Conservation (phyloP, 805 yeast species). For the Kluyveromyces dobzhanskii region DNA sequence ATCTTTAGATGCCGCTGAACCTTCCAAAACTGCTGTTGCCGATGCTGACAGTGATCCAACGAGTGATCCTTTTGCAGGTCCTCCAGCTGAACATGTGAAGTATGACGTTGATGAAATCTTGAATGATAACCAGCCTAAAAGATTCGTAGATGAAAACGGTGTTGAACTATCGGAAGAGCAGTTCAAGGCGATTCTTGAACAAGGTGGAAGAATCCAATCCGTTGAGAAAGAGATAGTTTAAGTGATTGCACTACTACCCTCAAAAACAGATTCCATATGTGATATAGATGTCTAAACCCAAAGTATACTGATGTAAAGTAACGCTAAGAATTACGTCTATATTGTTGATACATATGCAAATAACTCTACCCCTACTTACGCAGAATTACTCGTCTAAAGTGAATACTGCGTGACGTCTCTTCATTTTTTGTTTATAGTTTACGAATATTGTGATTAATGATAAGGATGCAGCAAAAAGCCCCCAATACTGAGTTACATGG, state of each 20-base stretch:
- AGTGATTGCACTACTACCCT: too few relatives aligned
- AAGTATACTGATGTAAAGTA: too few relatives aligned
- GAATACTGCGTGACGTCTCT: slow-evolving; percentile 2
- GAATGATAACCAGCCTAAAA: slow-evolving; percentile 22
- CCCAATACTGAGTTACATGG: slow-evolving; percentile 19
- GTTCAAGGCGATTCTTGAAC: slow-evolving; percentile 21
- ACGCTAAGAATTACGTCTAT: too few relatives aligned
- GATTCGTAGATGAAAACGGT: slow-evolving; percentile 33
- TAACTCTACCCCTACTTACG: too few relatives aligned
- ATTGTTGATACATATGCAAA: too few relatives aligned
- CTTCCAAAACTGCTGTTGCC: slow-evolving; percentile 7
- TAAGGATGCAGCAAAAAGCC: slow-evolving; percentile 14
- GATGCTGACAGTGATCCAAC: slow-evolving; percentile 9
- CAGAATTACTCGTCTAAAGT: too few relatives aligned
- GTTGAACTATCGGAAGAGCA: slow-evolving; percentile 28
- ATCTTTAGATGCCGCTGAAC: not conserved
- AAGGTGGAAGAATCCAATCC: slow-evolving; percentile 13
- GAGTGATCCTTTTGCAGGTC: slow-evolving; percentile 2
- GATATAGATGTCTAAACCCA: too few relatives aligned
- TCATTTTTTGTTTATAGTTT: slow-evolving; percentile 4
- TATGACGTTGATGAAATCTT: slow-evolving; percentile 14
- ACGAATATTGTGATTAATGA: slow-evolving; percentile 15
- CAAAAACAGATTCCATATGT: too few relatives aligned
- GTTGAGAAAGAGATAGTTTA: too few relatives aligned
- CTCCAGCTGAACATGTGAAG: slow-evolving; percentile 3